Conservation (phyloP, 345 rosid genomes). For the Sapria himalayana region DNA sequence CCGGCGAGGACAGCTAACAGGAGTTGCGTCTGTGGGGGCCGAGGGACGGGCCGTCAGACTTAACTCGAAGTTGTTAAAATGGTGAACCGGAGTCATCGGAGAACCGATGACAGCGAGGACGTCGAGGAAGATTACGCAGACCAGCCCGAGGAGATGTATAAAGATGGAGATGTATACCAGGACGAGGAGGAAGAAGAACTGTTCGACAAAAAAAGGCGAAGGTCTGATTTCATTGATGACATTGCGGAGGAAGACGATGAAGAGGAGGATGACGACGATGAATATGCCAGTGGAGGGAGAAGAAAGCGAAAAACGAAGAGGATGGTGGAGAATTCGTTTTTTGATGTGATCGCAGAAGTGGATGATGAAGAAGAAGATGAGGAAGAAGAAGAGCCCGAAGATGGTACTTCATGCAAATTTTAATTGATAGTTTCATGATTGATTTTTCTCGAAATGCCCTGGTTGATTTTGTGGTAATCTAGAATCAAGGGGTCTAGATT, state of each 20-base stretch:
- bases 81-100: too few species aligned
- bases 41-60: too few species aligned
- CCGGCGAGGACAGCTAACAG: too few species aligned
- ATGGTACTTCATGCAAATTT: constrained; percentile 40
- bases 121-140: constrained; percentile 18
- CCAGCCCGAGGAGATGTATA: constrained; percentile 38
- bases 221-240: constrained; percentile 70
- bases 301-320: constrained; percentile 18
- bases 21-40: too few species aligned
- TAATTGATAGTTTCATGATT: neutral
- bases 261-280: constrained; percentile 48
- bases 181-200: constrained; percentile 11
- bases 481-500: neutral
- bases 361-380: constrained; percentile 85
- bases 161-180: constrained; percentile 12
- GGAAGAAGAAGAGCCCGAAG: constrained; percentile 50
- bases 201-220: constrained; percentile 37
- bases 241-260: constrained; percentile 78
- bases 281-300: constrained; percentile 19
- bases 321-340: constrained; percentile 23
- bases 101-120: constrained; percentile 31
- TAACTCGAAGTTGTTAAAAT: too few species aligned
- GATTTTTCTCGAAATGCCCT: neutral
- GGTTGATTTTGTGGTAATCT: neutral
- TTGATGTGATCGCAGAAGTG: constrained; percentile 52